phyloP scores from a whole-genome alignment of 306 rosid species.

The Pueraria montana region DNA sequence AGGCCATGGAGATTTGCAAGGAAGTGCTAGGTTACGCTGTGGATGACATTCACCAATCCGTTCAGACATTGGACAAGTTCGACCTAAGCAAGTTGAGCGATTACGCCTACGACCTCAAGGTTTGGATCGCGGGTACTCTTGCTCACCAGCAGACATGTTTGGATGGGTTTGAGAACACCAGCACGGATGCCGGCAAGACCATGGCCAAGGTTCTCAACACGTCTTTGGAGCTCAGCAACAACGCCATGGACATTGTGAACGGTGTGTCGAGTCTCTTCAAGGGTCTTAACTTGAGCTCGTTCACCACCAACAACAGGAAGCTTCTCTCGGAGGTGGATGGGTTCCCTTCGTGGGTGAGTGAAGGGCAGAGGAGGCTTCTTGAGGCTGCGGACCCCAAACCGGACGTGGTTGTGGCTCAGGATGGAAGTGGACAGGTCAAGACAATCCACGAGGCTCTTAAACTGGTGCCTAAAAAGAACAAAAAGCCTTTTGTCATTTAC shows the following conservation, averaged over 20 bases:
- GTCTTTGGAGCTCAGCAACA: constrained; percentile 67
- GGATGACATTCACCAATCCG: constrained; percentile 59
- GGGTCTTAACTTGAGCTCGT: neutral
- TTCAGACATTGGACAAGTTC: constrained; percentile 51
- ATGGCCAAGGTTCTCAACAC: constrained; percentile 62
- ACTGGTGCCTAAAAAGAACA: constrained; percentile 57
- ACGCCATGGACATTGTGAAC: constrained; percentile 72
- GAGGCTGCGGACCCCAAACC: constrained; percentile 42
- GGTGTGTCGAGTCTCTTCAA: constrained; percentile 45
- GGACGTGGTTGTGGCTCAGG: constrained; percentile 73
- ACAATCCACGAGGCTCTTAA: constrained; percentile 67
- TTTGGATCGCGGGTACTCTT: constrained; percentile 79
- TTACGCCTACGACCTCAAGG: constrained; percentile 65
- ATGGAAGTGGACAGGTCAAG: constrained; percentile 70
- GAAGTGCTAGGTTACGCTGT: constrained; percentile 79
- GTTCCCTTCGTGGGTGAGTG: constrained; percentile 60
- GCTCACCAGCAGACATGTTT: constrained; percentile 78
- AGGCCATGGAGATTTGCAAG: constrained; percentile 71
- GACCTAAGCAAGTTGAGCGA: constrained; percentile 45
- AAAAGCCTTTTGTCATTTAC: constrained; percentile 68
- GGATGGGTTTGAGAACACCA: constrained; percentile 74
- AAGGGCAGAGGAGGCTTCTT: constrained; percentile 45
- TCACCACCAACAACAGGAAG: constrained; percentile 29
- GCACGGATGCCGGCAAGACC: constrained; percentile 58
- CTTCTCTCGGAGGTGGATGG: constrained; percentile 46